Evolutionary conservation across 805 yeast species (phyloP).

Genomic region (Ogataea haglerorum): DNA sequence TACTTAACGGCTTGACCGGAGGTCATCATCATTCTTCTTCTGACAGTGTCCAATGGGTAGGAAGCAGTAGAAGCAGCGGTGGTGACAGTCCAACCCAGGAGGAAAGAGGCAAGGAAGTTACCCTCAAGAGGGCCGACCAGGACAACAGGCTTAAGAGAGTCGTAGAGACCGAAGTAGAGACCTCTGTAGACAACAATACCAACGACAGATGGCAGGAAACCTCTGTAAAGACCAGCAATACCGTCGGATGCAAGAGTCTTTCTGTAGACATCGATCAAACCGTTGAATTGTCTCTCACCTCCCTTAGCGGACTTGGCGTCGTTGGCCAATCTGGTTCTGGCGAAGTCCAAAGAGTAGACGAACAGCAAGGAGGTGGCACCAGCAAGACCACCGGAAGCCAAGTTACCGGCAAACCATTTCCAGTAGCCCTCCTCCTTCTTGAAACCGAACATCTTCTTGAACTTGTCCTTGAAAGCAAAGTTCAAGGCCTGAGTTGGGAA

Average conservation of each 20-base stretch:
- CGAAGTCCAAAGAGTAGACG: constrained; percentile 96
- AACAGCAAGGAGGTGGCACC: constrained; percentile 94
- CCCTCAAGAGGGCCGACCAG: constrained; percentile 94
- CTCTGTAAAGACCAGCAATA: constrained; percentile 98
- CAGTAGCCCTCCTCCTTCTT: constrained; percentile 93
- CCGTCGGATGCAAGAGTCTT: constrained; percentile 95
- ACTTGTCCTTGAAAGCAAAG: constrained; percentile 98
- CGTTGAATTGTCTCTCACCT: constrained; percentile 97
- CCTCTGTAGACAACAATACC: constrained; percentile 99
- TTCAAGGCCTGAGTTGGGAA: constrained; percentile 99
- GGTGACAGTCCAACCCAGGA: constrained; percentile 96
- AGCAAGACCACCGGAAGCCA: constrained; percentile 98
- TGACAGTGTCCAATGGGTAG: constrained; percentile 97
- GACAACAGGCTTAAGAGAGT: constrained; percentile 92
- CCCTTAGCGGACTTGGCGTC: constrained; percentile 90
- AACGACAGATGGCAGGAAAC: constrained; percentile 97
- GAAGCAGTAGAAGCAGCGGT: constrained; percentile 98
- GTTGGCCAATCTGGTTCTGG: constrained; percentile 98
- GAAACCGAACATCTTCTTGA: constrained; percentile 94
- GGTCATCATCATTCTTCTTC: constrained; percentile 99
- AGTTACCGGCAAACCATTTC: constrained; percentile 95
- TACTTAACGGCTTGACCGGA: constrained; percentile 98
- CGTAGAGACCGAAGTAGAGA: constrained; percentile 97
- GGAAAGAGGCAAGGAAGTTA: constrained; percentile 91
- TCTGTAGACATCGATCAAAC: constrained; percentile 93